phyloP scores from a whole-genome alignment of 306 rosid genomes.

The Boehmeria nivea region DNA sequence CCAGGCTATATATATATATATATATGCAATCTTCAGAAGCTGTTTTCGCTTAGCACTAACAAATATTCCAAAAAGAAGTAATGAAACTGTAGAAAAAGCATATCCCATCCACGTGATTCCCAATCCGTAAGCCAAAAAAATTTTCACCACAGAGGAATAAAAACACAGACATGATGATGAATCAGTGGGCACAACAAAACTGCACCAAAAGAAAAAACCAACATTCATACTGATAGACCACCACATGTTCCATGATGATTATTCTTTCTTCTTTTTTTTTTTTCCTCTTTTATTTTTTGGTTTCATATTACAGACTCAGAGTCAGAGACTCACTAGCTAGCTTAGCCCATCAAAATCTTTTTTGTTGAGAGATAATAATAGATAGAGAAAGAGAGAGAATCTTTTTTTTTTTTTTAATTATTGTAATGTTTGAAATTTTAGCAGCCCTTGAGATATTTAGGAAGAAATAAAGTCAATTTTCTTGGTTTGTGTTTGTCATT shows the following conservation, averaged over 20 bases:
- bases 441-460: constrained; percentile 39
- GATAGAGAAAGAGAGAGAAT: constrained; percentile 14
- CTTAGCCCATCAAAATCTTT: constrained; percentile 29
- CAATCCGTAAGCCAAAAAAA: constrained; percentile 30
- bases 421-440: neutral
- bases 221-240: no score
- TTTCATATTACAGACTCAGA: constrained; percentile 12
- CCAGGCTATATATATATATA: no score
- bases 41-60: neutral
- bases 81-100: constrained; percentile 1
- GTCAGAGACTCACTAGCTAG: neutral
- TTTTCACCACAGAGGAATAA: constrained; percentile 35
- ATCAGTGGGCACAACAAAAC: constrained; percentile 8
- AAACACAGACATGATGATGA: no score
- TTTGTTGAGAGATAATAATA: neutral
- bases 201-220: constrained; percentile 7
- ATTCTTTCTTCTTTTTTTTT: no score
- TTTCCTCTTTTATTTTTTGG: neutral
- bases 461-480: constrained; percentile 41
- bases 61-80: neutral
- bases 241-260: constrained; percentile 28
- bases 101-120: constrained; percentile 37
- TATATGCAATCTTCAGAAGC: no score
- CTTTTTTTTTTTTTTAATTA: constrained; percentile 12
- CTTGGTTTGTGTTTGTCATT: constrained; percentile 55